Evolutionary conservation across 2,329 filamentous ascomycete genomes (phyloP), one percentile per base, ranked within the genome.

Genomic region (Diplocarpon mali): DNA sequence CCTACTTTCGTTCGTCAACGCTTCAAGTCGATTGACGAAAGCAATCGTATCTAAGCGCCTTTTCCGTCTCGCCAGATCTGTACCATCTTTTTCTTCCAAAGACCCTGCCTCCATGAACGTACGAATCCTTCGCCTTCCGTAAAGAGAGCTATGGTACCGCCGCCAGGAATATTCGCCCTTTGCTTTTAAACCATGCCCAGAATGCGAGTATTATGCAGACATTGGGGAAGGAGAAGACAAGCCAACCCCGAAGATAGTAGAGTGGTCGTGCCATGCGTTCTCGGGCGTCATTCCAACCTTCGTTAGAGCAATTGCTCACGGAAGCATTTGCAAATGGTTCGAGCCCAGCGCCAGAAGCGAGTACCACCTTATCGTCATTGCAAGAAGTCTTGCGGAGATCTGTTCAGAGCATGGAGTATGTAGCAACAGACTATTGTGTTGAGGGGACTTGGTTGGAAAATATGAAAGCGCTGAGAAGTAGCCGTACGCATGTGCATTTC

Each of bases 261-360:
- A 69, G 53, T 84, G 75, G 57, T 80, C 85, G 0, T 68, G 77
- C 81, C 80, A 85, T 0, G 81, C 79, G 54, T 77, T 72, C 0
- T 62, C 61, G 2, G 66, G 58, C 6, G 70, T 67, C 37, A 81
- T 62, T 2, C 62, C 44, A n/a, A 62, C 63, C 4, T 64, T 66
- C 40, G 70, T 73, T 47, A 73, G 77, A 0, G 72, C 77, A 34
- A 86, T 74, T 0, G 81, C 80, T 80, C 81, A 86, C 0, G 80
- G 81, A 2, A 87, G 62, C 0, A 85, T 79, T 57, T 80, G 85
- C 0, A 80, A 59, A 0, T 86, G 38, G 53, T 85, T 86, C 6
- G 79, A 83, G 0, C 65, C 70, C 1, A 86, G 62, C 3, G 76
- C 78, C 58, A 85, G 80, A 46, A 72, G 76, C 0, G 85, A 65